A percentile compares a stretch with the other conserved stretches of the same genome.
phyloP scores from a whole-genome alignment of 163 green algal species.

The Coccomyxa subellipsoidea region DNA sequence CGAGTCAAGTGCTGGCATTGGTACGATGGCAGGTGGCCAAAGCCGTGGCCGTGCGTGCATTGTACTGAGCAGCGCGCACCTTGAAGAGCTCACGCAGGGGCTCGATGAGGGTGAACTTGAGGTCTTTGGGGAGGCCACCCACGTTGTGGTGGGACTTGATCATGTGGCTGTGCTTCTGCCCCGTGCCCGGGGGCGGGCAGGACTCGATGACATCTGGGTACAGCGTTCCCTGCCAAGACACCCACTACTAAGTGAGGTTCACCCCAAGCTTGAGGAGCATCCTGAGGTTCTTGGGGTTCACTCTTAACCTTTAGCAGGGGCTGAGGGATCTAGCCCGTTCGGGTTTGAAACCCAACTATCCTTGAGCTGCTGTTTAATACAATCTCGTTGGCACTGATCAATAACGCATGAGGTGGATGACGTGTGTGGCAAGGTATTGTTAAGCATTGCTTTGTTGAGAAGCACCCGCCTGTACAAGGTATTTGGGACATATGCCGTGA shows the following conservation, averaged over 20 bases:
- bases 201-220: constrained; percentile 99
- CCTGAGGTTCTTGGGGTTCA: too few species aligned
- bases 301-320: too few species aligned
- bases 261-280: not conserved
- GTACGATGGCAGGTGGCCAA: not conserved
- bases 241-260: not conserved
- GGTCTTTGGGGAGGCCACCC: constrained; percentile 94
- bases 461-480: constrained; percentile 80
- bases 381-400: too few species aligned
- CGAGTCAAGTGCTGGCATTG: too few species aligned
- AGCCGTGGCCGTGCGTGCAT: too few species aligned
- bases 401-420: too few species aligned
- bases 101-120: constrained; percentile 96
- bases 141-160: constrained; percentile 99
- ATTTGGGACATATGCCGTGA: constrained; percentile 78
- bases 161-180: constrained; percentile 96
- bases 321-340: too few species aligned
- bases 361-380: too few species aligned
- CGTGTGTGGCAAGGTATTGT: too few species aligned
- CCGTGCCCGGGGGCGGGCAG: constrained; percentile 88
- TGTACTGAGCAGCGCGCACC: constrained; percentile 36
- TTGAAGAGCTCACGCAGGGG: constrained; percentile 98
- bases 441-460: not conserved
- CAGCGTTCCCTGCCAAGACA: constrained; percentile 69
- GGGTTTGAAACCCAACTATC: too few species aligned